Conservation (phyloP, 345 rosid species). For the Mangifera indica region DNA sequence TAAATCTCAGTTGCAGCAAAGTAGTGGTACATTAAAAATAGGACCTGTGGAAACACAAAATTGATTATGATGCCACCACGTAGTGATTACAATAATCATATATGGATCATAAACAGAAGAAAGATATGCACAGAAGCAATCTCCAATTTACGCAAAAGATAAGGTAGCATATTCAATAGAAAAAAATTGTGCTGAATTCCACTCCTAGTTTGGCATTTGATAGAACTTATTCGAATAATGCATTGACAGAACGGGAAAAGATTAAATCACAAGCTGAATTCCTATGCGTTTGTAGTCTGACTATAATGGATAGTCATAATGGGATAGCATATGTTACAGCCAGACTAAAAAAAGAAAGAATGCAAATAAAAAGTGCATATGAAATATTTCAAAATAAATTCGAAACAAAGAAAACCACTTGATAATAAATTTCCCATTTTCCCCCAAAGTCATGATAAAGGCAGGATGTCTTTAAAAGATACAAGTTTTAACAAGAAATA, state of each 20-base stretch:
- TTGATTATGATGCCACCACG: conserved; percentile 8
- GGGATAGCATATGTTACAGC: background rate
- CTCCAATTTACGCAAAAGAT: conserved; percentile 10
- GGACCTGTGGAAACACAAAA: conserved; percentile 53
- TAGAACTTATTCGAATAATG: background rate
- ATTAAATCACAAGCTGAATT: background rate
- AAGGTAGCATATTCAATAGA: background rate
- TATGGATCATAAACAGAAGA: background rate
- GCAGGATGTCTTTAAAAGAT: background rate
- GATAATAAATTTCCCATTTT: background rate
- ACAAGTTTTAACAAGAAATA: conserved; percentile 22
- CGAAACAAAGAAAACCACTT: background rate
- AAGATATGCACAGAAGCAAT: conserved; percentile 10
- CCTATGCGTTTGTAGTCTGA: background rate
- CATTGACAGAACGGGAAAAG: background rate
- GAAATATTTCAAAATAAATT: background rate
- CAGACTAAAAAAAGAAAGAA: background rate
- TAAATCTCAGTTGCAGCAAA: conserved; percentile 93
- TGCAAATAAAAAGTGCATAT: background rate
- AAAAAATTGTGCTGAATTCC: background rate
- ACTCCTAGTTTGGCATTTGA: background rate
- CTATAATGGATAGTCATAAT: background rate
- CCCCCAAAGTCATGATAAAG: conserved; percentile 3
- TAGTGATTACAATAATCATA: background rate
- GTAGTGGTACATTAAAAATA: conserved; percentile 95